phyloP scores from a whole-genome alignment of 257 asterid species.

The Euphrasia confusa region DNA sequence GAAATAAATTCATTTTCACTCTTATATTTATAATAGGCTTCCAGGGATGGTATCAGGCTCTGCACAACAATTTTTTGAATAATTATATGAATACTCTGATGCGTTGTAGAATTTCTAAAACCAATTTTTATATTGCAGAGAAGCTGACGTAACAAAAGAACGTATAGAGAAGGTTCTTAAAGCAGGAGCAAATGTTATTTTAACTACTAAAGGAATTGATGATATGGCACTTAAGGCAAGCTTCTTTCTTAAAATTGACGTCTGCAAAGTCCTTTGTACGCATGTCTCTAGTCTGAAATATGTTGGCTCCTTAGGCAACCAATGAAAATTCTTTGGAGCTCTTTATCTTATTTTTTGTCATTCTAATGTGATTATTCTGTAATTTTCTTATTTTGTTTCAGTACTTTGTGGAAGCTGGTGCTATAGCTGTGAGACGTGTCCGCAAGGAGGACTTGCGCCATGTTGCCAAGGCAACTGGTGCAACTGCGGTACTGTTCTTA shows the following conservation, averaged over 20 bases:
- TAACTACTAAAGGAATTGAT: slow-evolving; percentile 95
- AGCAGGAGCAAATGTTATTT: slow-evolving; percentile 94
- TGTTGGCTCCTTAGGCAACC: slow-evolving; percentile 2
- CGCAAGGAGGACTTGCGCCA: slow-evolving; percentile 92
- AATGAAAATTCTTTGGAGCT: background rate
- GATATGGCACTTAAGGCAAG: slow-evolving; percentile 98
- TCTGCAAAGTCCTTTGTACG: background rate
- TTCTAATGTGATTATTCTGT: background rate
- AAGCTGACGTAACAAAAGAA: slow-evolving; percentile 95
- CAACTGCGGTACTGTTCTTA: slow-evolving; percentile 63
- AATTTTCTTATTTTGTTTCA: slow-evolving; percentile 28
- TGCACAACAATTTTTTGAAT: slow-evolving; percentile 6
- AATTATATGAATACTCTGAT: background rate
- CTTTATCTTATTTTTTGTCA: background rate
- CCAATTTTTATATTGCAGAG: slow-evolving; percentile 44
- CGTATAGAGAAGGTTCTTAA: slow-evolving; percentile 88
- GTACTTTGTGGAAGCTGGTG: slow-evolving; percentile 96
- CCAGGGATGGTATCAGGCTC: slow-evolving; percentile 2
- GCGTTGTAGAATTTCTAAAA: background rate
- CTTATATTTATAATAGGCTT: background rate
- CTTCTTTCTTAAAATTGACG: slow-evolving; percentile 8
- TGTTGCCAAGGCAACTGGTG: slow-evolving; percentile 95
- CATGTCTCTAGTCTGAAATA: background rate
- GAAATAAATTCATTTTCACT: background rate
- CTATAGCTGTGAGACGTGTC: slow-evolving; percentile 90